Conservation (phyloP, 2,329 filamentous ascomycete genomes). For the Trematosphaeria pertusa region DNA sequence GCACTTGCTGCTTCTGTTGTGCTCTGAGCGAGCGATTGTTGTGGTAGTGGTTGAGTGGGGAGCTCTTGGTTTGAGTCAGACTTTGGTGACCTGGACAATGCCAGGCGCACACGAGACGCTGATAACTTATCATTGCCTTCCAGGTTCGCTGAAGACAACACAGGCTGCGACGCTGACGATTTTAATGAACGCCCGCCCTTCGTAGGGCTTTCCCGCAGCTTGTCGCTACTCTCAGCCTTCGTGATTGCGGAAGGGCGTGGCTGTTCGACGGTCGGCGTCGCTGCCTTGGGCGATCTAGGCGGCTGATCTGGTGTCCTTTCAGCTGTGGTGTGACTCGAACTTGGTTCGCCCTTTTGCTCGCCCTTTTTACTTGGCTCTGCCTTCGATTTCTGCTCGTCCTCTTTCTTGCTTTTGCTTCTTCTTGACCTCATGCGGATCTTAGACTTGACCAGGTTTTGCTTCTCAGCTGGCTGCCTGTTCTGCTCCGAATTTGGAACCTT, state of each 20-base stretch:
- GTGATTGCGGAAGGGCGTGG: conserved; percentile 16
- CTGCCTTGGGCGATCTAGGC: conserved; percentile 13
- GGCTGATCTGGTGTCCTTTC: conserved; percentile 15
- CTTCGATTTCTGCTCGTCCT: conserved; percentile 22
- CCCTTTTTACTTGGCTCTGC: conserved; percentile 17
- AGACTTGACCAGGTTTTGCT: conserved; percentile 39
- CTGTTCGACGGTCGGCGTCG: conserved; percentile 3
- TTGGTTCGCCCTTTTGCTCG: conserved; percentile 17
- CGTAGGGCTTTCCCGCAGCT: conserved; percentile 29
- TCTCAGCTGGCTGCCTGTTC: conserved; percentile 16
- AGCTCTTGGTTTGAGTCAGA: conserved; percentile 28
- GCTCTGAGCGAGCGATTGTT: conserved; percentile 9
- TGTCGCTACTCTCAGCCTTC: conserved; percentile 38
- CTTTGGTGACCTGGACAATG: conserved; percentile 32
- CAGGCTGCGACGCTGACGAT: conserved; percentile 34
- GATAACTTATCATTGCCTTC: conserved; percentile 30
- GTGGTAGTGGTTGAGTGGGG: conserved; percentile 5
- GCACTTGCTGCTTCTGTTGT: neutral
- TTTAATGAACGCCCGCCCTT: conserved; percentile 36
- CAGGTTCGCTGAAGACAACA: conserved; percentile 23
- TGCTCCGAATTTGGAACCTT: conserved; percentile 19
- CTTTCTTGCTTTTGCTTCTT: conserved; percentile 34
- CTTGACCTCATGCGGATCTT: conserved; percentile 46
- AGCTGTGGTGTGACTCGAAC: conserved; percentile 11
- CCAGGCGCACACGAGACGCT: conserved; percentile 34